These are phyloP conservation scores for Chaetomium globosum DNA, from an alignment of 2,329 filamentous ascomycete species.

Conservation along the genomic window DNA sequence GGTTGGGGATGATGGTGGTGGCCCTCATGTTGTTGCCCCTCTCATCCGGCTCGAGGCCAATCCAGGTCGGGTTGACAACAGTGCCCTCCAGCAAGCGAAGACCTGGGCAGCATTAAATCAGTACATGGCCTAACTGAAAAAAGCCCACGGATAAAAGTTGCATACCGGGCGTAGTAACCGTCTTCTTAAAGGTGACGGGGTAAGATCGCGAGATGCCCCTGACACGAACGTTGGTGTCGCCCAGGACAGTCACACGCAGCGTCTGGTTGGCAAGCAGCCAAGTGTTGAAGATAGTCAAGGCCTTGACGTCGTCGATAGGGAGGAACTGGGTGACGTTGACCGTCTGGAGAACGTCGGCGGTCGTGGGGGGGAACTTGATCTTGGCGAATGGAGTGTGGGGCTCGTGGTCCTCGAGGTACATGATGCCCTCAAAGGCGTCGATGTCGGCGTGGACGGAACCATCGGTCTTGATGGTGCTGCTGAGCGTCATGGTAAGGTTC, in stretches of 20 bases:
- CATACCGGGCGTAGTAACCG: constrained; percentile 50
- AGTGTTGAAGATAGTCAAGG: constrained; percentile 59
- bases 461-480: constrained; percentile 58
- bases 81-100: constrained; percentile 61
- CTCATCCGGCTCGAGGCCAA: constrained; percentile 46
- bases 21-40: constrained; percentile 64
- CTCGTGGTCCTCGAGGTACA: constrained; percentile 57
- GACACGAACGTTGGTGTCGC: constrained; percentile 56
- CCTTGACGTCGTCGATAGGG: constrained; percentile 50
- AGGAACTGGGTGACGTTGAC: constrained; percentile 57
- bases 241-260: constrained; percentile 54
- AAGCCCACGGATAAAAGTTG: background rate
- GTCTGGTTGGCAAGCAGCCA: constrained; percentile 56
- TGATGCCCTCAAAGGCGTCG: constrained; percentile 53
- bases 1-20: constrained; percentile 64
- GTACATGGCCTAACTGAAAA: background rate
- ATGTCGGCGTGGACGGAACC: constrained; percentile 56
- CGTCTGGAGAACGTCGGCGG: constrained; percentile 50
- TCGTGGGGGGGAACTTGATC: constrained; percentile 57
- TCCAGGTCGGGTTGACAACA: constrained; percentile 53
- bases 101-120: constrained; percentile 40
- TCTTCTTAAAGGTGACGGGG: constrained; percentile 60
- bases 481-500: constrained; percentile 56
- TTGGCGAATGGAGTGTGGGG: constrained; percentile 53
- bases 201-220: constrained; percentile 53